Percentiles rank a stretch among this genome's conserved stretches.
Evolutionary conservation across 805 yeast species (phyloP).

Genomic region (Starmerella potacharoeniae): DNA sequence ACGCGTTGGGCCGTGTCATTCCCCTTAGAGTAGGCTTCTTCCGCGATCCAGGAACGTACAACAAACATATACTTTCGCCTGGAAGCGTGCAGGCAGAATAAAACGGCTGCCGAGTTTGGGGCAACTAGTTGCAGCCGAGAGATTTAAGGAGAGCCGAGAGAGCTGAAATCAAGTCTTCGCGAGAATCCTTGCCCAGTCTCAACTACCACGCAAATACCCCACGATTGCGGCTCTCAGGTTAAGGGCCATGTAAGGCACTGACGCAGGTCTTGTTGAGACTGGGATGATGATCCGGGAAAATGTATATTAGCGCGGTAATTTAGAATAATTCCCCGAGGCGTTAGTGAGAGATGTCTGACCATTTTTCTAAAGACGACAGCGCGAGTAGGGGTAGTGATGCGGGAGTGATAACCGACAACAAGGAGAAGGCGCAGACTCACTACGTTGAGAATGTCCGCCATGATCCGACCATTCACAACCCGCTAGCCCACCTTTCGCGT

Average conservation of each 20-base stretch:
- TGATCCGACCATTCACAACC: conserved; percentile 5
- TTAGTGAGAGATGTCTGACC: background rate
- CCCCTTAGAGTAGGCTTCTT: too few relatives aligned
- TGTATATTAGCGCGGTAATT: background rate
- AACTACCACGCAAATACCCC: background rate
- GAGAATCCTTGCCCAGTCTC: background rate
- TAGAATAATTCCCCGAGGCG: too few relatives aligned
- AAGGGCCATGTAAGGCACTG: background rate
- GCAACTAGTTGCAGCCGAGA: too few relatives aligned
- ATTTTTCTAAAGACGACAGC: background rate
- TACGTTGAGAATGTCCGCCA: conserved; percentile 5
- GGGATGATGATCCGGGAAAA: background rate
- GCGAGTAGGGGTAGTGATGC: background rate
- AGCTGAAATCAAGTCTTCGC: too few relatives aligned
- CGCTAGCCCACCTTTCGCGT: conserved; percentile 11
- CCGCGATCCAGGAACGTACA: too few relatives aligned
- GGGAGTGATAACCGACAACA: background rate
- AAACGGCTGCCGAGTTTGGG: too few relatives aligned
- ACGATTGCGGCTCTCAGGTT: background rate
- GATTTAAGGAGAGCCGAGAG: too few relatives aligned
- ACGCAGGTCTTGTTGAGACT: background rate
- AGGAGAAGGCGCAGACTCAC: background rate
- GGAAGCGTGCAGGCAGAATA: too few relatives aligned
- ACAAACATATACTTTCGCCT: too few relatives aligned
- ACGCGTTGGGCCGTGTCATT: too few relatives aligned